phyloP scores from a whole-genome alignment of 148 eudicot species.

The Chenopodium quinoa region DNA sequence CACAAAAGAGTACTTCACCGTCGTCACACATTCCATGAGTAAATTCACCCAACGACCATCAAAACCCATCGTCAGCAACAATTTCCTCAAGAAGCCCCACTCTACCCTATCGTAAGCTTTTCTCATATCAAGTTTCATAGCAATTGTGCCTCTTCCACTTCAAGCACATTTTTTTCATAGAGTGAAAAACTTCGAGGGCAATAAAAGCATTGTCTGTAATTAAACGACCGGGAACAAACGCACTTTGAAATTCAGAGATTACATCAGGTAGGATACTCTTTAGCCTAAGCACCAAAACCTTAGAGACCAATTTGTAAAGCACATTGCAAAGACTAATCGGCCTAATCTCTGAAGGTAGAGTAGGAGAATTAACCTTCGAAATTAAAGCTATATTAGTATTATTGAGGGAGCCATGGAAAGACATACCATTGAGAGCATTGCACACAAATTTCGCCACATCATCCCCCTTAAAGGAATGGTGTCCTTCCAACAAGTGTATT shows the following conservation, averaged over 20 bases:
- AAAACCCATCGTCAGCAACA: too few species aligned
- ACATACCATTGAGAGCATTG: not conserved
- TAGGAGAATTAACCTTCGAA: too few species aligned
- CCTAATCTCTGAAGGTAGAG: too few species aligned
- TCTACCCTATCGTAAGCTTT: not conserved
- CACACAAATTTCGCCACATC: not conserved
- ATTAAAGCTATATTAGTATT: not conserved
- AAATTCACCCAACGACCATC: not conserved
- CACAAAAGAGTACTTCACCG: not conserved
- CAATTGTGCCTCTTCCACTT: not conserved
- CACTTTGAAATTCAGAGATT: too few species aligned
- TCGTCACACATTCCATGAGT: not conserved
- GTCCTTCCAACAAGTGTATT: too few species aligned
- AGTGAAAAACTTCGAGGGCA: not conserved
- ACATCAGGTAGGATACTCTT: too few species aligned
- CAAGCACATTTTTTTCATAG: not conserved
- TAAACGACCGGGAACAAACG: too few species aligned
- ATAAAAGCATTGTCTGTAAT: not conserved
- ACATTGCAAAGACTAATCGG: too few species aligned
- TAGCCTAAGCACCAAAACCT: too few species aligned
- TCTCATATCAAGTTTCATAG: not conserved
- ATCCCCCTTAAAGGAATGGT: not conserved
- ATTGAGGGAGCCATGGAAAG: not conserved
- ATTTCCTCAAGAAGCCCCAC: not conserved
- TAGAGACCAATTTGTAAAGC: too few species aligned